Percentiles rank a stretch among this genome's conserved stretches.
These are phyloP conservation scores for Cicer yamashitae DNA, from an alignment of 306 rosid genomes.

Conservation along the genomic window DNA sequence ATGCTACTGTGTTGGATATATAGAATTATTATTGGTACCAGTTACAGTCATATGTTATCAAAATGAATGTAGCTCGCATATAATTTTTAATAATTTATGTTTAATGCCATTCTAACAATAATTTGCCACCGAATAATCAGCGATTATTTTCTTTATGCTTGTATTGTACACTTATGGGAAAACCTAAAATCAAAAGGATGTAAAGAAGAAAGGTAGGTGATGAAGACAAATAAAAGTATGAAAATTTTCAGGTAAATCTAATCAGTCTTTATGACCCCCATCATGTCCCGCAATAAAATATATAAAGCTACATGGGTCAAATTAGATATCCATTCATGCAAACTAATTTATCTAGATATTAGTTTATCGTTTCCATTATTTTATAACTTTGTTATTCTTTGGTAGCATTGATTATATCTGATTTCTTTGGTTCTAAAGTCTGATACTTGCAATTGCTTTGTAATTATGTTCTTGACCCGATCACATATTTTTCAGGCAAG, in stretches of 20 bases:
- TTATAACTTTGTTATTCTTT: slow-evolving; percentile 26
- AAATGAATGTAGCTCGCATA: not conserved
- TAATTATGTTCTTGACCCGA: slow-evolving; percentile 33
- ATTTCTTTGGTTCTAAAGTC: slow-evolving; percentile 38
- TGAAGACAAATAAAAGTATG: slow-evolving; percentile 10
- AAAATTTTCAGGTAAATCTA: slow-evolving; percentile 1
- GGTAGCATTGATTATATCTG: slow-evolving; percentile 32
- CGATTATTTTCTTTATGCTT: slow-evolving; percentile 15
- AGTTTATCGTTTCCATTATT: slow-evolving; percentile 27
- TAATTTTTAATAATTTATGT: not conserved
- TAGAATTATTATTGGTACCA: not conserved
- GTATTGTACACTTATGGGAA: slow-evolving; percentile 6
- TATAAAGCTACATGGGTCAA: slow-evolving; percentile 8
- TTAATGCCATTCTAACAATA: slow-evolving; percentile 12
- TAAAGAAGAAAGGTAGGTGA: slow-evolving; percentile 22
- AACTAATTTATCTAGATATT: slow-evolving; percentile 15
- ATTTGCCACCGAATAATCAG: slow-evolving; percentile 17
- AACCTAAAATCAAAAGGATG: not conserved
- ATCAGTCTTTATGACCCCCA: slow-evolving; percentile 10
- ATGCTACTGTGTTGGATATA: not conserved
- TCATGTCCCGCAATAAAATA: slow-evolving; percentile 10
- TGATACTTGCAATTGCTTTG: slow-evolving; percentile 34
- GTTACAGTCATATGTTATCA: not conserved
- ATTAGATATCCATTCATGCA: slow-evolving; percentile 13
- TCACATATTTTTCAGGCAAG: slow-evolving; percentile 74